A percentile compares a stretch with the other conserved stretches of the same genome.
Conservation (phyloP, 768 basidiomycete species). For the Russula abietina region DNA sequence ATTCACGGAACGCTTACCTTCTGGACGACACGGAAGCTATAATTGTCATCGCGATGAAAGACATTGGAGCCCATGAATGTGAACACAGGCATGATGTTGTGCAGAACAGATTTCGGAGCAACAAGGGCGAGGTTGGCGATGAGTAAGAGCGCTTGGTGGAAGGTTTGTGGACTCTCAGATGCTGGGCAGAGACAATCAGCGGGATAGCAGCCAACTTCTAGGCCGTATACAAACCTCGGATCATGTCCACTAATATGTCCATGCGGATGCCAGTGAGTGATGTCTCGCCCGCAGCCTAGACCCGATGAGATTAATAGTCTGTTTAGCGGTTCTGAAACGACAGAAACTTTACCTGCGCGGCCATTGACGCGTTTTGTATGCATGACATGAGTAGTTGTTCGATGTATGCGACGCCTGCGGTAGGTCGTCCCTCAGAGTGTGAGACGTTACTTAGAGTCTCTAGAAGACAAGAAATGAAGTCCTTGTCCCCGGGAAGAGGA, state of each 20-base stretch:
- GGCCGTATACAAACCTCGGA: conserved; percentile 51
- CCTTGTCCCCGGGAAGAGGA: conserved; percentile 59
- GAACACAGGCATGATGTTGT: conserved; percentile 96
- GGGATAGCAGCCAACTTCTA: conserved; percentile 6
- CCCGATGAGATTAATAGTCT: not conserved
- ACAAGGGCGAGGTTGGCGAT: conserved; percentile 79
- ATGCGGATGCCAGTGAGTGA: conserved; percentile 59
- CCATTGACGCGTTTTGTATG: conserved; percentile 57
- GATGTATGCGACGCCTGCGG: conserved; percentile 67
- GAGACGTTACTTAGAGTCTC: conserved; percentile 65
- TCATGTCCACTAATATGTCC: conserved; percentile 82
- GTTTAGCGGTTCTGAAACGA: not conserved
- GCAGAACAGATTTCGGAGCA: conserved; percentile 84
- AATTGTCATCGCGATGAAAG: conserved; percentile 92
- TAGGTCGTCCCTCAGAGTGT: conserved; percentile 46
- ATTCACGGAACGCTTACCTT: conserved; percentile 45
- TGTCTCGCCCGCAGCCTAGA: conserved; percentile 48
- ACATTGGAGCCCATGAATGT: conserved; percentile 99
- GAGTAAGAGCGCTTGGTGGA: conserved; percentile 85
- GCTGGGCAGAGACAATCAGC: conserved; percentile 39
- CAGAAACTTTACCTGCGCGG: conserved; percentile 43
- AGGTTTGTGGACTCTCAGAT: conserved; percentile 88
- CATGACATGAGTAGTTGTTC: conserved; percentile 83
- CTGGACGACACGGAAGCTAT: conserved; percentile 93
- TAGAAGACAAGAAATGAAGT: conserved; percentile 65